Evolutionary conservation across 2,329 filamentous ascomycete genomes (phyloP).

Genomic region (Phaeosphaeria sp.): DNA sequence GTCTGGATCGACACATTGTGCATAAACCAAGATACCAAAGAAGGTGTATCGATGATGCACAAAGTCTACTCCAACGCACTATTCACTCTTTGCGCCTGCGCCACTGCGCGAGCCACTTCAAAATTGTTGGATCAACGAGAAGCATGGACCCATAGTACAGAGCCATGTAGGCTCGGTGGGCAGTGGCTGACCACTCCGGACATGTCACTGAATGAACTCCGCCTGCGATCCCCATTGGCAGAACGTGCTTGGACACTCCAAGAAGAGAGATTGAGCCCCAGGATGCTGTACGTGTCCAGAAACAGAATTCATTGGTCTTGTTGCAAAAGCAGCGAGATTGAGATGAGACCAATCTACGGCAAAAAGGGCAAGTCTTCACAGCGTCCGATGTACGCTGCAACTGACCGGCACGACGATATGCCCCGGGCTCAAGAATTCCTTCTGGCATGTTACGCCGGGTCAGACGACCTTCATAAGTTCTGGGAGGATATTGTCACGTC

Average conservation of each 20-base stretch:
- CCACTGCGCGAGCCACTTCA: conserved; percentile 7
- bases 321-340: conserved; percentile 4
- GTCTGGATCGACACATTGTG: conserved; percentile 17
- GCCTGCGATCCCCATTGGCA: conserved; percentile 11
- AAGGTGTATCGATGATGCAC: conserved; percentile 12
- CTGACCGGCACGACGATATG: conserved; percentile 7
- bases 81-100: conserved; percentile 11
- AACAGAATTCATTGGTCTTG: conserved; percentile 14
- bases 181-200: conserved; percentile 12
- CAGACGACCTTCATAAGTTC: conserved; percentile 3
- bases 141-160: conserved; percentile 9
- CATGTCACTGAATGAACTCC: conserved; percentile 12
- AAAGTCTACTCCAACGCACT: conserved; percentile 15
- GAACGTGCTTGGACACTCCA: conserved; percentile 16
- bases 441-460: conserved; percentile 2
- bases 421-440: conserved; percentile 10
- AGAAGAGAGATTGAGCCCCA: conserved; percentile 15
- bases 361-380: conserved; percentile 1
- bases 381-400: conserved; percentile 7
- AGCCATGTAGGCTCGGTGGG: conserved; percentile 11
- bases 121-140: conserved; percentile 9
- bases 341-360: conserved; percentile 5
- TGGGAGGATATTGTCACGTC: conserved; percentile 15
- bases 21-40: conserved; percentile 3
- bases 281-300: conserved; percentile 14